These are phyloP conservation scores for Speleostelium caveatum DNA, from an alignment of 78 protist genomes.

Conservation along the genomic window DNA sequence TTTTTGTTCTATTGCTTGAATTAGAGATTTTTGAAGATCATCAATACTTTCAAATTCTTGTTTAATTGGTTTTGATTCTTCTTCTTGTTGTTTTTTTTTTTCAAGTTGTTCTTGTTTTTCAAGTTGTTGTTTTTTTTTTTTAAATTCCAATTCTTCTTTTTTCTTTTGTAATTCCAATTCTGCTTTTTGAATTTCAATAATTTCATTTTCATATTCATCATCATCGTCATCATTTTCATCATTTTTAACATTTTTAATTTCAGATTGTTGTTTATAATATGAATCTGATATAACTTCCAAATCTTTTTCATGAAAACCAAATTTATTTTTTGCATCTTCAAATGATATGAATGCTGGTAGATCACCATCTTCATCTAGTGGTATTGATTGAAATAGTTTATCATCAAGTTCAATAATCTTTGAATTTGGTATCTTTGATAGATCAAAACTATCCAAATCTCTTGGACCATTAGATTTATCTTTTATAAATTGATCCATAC, in stretches of 20 bases:
- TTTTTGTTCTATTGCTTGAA: neutral
- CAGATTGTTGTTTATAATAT: neutral
- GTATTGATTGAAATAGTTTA: neutral
- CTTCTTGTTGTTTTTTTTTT: neutral
- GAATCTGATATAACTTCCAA: neutral
- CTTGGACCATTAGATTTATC: neutral
- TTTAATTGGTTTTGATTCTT: neutral
- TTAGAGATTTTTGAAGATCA: too few species aligned
- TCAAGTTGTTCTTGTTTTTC: neutral
- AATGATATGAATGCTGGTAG: constrained; percentile 17
- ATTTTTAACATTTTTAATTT: neutral
- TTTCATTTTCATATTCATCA: constrained; percentile 4
- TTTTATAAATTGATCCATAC: neutral
- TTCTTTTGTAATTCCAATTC: neutral
- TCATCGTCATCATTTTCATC: constrained; percentile 3
- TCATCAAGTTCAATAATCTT: constrained; percentile 5
- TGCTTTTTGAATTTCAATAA: neutral
- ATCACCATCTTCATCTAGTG: constrained; percentile 6
- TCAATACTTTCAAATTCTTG: neutral
- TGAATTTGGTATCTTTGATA: neutral
- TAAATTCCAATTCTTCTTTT: neutral
- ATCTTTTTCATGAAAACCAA: constrained; percentile 30
- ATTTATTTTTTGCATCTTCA: constrained; percentile 46
- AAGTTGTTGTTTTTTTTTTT: constrained; percentile 1
- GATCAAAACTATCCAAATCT: neutral